These are phyloP conservation scores for Solanum corneliomulleri DNA, from an alignment of 257 asterid species.

Conservation along the genomic window DNA sequence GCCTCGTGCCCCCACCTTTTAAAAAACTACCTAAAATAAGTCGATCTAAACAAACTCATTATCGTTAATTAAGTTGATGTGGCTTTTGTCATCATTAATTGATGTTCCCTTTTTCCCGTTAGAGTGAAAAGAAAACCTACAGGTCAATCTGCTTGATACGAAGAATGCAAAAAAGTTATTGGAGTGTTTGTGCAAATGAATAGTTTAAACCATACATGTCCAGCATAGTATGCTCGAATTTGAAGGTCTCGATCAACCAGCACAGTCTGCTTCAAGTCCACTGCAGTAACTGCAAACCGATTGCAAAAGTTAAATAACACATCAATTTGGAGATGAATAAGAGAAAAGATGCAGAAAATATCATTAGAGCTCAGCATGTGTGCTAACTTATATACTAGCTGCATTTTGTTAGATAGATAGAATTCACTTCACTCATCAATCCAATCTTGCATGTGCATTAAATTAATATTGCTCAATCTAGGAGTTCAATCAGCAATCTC, in stretches of 20 bases:
- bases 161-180: background rate
- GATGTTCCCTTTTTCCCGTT: background rate
- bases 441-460: background rate
- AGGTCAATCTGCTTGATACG: background rate
- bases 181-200: background rate
- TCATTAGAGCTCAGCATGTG: background rate
- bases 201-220: slow-evolving; percentile 55
- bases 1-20: background rate
- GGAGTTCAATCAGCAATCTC: background rate
- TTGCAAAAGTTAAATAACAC: background rate
- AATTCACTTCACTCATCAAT: background rate
- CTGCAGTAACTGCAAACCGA: slow-evolving; percentile 53
- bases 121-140: background rate
- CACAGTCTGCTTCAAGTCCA: slow-evolving; percentile 84
- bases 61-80: background rate
- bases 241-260: slow-evolving; percentile 76
- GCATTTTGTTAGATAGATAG: background rate
- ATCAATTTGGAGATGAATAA: background rate
- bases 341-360: background rate
- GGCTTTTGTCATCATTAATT: background rate
- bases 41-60: background rate
- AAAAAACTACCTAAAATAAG: background rate
- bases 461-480: background rate
- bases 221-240: slow-evolving; percentile 94
- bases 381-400: background rate